Evolutionary conservation across 768 basidiomycete species (phyloP), one percentile per base, ranked within the genome.

Genomic region (Mrakia blollopis): DNA sequence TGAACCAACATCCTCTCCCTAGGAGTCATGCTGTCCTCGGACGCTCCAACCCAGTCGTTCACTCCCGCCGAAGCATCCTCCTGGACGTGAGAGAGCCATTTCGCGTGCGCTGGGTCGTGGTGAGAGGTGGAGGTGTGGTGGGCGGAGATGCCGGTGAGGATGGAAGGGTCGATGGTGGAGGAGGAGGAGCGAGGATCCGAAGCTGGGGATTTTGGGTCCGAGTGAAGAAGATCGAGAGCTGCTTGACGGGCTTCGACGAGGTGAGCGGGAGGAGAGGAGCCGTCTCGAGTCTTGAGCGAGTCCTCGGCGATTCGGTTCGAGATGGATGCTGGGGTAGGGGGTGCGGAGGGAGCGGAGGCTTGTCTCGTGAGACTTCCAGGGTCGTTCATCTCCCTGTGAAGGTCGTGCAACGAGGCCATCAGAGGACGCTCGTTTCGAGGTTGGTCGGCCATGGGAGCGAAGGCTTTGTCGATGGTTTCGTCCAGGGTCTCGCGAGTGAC

Each of bases 381-480:
- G 23, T 73, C 50, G 72, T 73, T 77, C 76, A 77, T 77, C 54
- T 77, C 76, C 47, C 37, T 14, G 63, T 77, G 76, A n/a, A 77
- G 72, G 39, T 77, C 76, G 39, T 52, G 28, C 52, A 77, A 63
- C 32, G 76, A 77, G 21, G 76, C 76, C 76, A 77, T 77, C 18
- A 54, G 63, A 11, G 72, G 77, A 18, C 77, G 73, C 32, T 71
- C 62, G 28, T 35, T 54, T n/a, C 67, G 68, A 5, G 73, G 73
- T 8, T 32, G 9, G 62, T 62, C 62, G 37, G 25, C 47, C 23
- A 37, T 16, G 35, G 67, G 68, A 21, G 47, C 52, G 44, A 73
- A 78, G 63, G 67, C 72, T 30, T 57, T 57, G 69, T 73, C 67
- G 73, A 78, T 74, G 44, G 62, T 25, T 30, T 35, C 54, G 72